Evolutionary conservation across 2,329 filamentous ascomycete species (phyloP), one percentile per base, ranked within the genome.

Genomic region (Huntiella abstrusa): DNA sequence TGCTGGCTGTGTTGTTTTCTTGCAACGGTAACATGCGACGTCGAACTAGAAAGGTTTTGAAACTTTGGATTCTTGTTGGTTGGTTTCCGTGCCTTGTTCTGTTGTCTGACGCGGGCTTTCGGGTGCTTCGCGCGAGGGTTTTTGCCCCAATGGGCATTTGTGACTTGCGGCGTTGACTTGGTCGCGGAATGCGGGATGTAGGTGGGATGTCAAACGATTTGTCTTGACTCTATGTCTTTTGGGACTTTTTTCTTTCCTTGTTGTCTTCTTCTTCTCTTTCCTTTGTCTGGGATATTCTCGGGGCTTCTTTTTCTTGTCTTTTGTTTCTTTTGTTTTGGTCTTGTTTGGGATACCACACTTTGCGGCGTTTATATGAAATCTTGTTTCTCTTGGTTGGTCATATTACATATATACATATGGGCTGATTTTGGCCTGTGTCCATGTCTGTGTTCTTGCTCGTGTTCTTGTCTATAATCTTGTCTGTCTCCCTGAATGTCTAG

Each of bases 341-440:
- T 34, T n/a, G 33, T 35, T 33, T 36, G 35, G 40, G 40, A 41
- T 41, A 41, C 40, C 40, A 41, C 40, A 32, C 33, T 28, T 41
- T 32, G 22, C 15, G 15, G 19, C 19, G 37, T 32, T 43, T 35
- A 34, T 13, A 28, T 28, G 22, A 28, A 13, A 37, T 37, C 16
- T 37, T 37, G 16, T 37, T 37, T 37, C 35, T 37, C n/a, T 37
- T 37, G 11, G n/a, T 7, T 37, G 35, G 35, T 13, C 35, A 13
- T 37, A 13, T 13, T 13, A 37, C n/a, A 13, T 37, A 12, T 37
- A 37, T 37, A 37, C 35, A 37, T 37, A 37, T 37, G n/a, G n/a
- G 35, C 35, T 17, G 35, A 17, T 37, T 17, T 37, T 37, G 35
- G 4, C 16, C 16, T 37, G n/a, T 37, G 35, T 37, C 12, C 17